Evolutionary conservation across 352 stramenopile species (phyloP), one percentile per base, ranked within the genome.

Genomic region (Pythium sp.): DNA sequence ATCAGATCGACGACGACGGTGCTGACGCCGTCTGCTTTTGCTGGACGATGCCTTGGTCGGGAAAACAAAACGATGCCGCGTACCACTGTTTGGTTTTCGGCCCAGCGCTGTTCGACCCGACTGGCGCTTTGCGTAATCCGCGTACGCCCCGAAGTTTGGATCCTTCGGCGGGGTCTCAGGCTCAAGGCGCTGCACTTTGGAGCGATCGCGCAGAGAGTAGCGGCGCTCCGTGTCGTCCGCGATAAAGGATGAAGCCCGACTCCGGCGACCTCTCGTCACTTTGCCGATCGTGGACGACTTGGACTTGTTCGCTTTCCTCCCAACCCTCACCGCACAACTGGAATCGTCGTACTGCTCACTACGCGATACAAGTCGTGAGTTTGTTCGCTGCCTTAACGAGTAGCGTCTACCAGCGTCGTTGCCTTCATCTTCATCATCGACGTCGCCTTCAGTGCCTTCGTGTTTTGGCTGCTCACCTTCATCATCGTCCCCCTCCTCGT

Each of bases 151-250:
- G 46, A 81, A 71, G n/a, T 75, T 72, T 18, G 75, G 69, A 22
- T 75, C 75, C 36, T 82, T 76, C 5, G 67, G 49, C 9, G 76
- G 68, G 9, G 73, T 72, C 26, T 74, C 69, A 5, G 65, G 56
- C 3, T 78, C 78, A 0, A 61, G 41, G 34, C 78, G 74, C 65
- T 88, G 76, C 11, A 82, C 79, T 73, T 93, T 94, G 0, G 82
- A 84, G 11, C 87, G 85, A 77, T 93, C 75, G 20, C 87, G 80
- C 15, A 94, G 73, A 7, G 79, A 87, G 67, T 94, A 94, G 20
- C 87, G 83, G 3, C 70, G 74, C 28, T 73, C 76, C 46, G 59
- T 75, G 9, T 73, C 74, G 24, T 74, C 72, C 18, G 67, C 53
- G 28, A 74, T 32, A 43, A 74, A 74, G 1, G 73, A 65, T 41